These are phyloP conservation scores for Escallonia herrerae DNA, from an alignment of 129 eudicot species.

Conservation along the genomic window DNA sequence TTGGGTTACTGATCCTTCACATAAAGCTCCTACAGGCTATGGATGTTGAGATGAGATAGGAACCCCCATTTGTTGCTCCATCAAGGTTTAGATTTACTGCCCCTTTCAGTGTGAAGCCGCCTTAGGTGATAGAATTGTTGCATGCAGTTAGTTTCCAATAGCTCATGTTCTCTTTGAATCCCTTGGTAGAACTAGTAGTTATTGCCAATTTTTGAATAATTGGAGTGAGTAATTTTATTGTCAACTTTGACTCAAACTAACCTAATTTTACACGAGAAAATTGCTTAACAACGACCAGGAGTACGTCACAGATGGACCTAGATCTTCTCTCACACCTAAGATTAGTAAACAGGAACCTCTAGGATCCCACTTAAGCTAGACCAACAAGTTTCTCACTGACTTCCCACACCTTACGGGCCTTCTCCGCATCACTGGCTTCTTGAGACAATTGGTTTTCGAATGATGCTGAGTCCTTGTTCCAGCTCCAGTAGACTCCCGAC, in stretches of 20 bases:
- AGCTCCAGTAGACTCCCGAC: slow-evolving; percentile 96
- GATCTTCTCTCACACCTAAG: neutral
- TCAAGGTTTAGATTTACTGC: too few species aligned
- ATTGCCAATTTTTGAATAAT: neutral
- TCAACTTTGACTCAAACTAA: neutral
- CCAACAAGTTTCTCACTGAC: slow-evolving; percentile 87
- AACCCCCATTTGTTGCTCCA: too few species aligned
- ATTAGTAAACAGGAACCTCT: neutral
- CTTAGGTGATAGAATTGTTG: too few species aligned
- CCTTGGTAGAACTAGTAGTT: neutral
- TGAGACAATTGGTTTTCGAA: slow-evolving; percentile 83
- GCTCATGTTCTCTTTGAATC: too few species aligned
- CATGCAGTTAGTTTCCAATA: too few species aligned
- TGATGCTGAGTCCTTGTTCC: slow-evolving; percentile 88
- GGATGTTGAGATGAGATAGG: too few species aligned
- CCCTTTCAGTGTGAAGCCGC: too few species aligned
- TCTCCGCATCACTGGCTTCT: slow-evolving; percentile 75
- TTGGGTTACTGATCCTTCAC: too few species aligned
- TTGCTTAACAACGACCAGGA: slow-evolving; percentile 1
- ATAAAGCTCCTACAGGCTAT: too few species aligned
- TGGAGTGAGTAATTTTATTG: slow-evolving; percentile 1
- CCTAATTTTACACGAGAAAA: neutral
- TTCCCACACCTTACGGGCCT: slow-evolving; percentile 85
- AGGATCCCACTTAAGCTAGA: slow-evolving; percentile 39
- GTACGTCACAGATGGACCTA: neutral